Evolutionary conservation across 2,329 filamentous ascomycete genomes (phyloP), one percentile per base, ranked within the genome.

Genomic region (Phyllosticta citribraziliensis): DNA sequence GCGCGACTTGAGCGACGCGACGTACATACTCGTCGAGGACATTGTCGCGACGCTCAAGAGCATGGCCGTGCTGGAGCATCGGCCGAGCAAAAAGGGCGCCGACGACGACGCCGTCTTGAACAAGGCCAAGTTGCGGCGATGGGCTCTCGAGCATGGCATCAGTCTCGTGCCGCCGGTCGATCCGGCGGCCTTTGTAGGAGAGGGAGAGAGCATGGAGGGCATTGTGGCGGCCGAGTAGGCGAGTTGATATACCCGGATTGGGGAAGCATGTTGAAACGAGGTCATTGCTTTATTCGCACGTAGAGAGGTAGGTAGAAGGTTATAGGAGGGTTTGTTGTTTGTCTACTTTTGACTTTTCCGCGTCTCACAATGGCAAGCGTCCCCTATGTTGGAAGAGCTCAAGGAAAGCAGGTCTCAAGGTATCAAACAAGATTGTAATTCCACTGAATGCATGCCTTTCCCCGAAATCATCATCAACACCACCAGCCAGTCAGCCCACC

Each of bases 21-120:
- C 91, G 0, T 96, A 89, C 79, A 96, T 97, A 72, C 79, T 88
- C 61, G 82, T 83, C 0, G 93, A 97, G 52, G 93, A 97, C 74
- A 90, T 93, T 62, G 82, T 96, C 52, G 79, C 79, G 0, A 86
- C 91, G 24, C 76, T 97, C 59, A 84, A 88, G 63, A 86, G 90
- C 62, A 96, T 97, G 90, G 86, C 54, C n/a, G 60, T 62, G 1
- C 24, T 62, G 11, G 60, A 62, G 25, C 60, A 55, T 47, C 51
- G 60, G 17, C 52, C 40, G 35, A 24, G 40, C 10, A 58, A 55
- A 20, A 62, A 62, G 25, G 33, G 50, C 17, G 53, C 33, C 6
- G 30, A 35, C 14, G 58, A 60, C 3, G 53, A 60, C 5, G 25
- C 55, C 3, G 60, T 62, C 25, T 11, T 62, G 1, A 62, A 62